Percentiles rank a stretch among this genome's conserved stretches.
Evolutionary conservation across 148 eudicot species (phyloP).

Genomic region (Hydrangea macrophylla): DNA sequence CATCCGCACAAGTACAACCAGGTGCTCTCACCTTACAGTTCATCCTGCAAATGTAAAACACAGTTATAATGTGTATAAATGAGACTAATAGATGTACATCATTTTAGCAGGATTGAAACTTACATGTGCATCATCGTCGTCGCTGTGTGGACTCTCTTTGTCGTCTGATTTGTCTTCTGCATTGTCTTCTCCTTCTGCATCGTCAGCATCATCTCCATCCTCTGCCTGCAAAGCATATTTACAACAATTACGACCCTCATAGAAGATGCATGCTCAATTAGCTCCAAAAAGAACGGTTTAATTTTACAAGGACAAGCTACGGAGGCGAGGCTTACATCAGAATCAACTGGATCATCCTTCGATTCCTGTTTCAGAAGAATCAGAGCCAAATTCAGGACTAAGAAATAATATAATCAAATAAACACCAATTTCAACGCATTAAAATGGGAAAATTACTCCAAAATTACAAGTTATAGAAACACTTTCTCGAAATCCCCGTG

Average conservation of each 20-base stretch:
- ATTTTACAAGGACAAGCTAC: too few relatives aligned
- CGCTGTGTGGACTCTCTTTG: not conserved
- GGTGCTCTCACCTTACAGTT: slow-evolving; percentile 41
- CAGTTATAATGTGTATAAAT: not conserved
- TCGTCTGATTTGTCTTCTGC: not conserved
- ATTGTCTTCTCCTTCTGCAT: slow-evolving; percentile 25
- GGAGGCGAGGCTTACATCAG: slow-evolving; percentile 82
- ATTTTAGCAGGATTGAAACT: not conserved
- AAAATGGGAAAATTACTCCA: not conserved
- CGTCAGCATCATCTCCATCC: slow-evolving; percentile 48
- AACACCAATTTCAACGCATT: not conserved
- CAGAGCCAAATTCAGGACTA: slow-evolving; percentile 16
- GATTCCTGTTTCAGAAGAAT: slow-evolving; percentile 54
- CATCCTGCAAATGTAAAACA: slow-evolving; percentile 61
- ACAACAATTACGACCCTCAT: not conserved
- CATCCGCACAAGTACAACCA: not conserved
- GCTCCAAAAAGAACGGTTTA: not conserved
- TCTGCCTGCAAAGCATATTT: slow-evolving; percentile 49
- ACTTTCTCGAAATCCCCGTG: not conserved
- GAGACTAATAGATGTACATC: not conserved
- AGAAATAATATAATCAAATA: not conserved
- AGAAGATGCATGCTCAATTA: not conserved
- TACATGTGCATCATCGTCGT: not conserved
- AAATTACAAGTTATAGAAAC: not conserved
- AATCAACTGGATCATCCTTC: slow-evolving; percentile 68